Evolutionary conservation across 495 filamentous ascomycete genomes (phyloP).

Genomic region (Neurospora sp.): DNA sequence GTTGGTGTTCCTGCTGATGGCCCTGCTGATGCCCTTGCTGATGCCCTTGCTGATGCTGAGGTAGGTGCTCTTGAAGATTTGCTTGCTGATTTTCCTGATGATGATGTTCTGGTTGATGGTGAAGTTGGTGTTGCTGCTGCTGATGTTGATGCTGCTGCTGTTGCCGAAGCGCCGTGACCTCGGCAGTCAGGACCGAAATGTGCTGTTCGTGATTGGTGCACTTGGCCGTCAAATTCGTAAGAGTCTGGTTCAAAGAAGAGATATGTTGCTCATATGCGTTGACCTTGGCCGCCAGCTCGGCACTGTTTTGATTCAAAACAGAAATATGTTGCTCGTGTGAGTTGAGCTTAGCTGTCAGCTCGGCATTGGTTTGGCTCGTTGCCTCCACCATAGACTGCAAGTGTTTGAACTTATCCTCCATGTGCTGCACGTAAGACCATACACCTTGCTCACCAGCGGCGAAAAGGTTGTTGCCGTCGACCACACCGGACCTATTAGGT

Average conservation of each 20-base stretch:
- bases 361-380: constrained; percentile 10
- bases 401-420: constrained; percentile 37
- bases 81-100: not conserved
- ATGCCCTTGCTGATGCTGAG: not conserved
- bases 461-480: constrained; percentile 35
- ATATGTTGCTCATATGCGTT: constrained; percentile 31
- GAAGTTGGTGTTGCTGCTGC: not conserved
- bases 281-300: constrained; percentile 28
- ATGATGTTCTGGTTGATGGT: not conserved
- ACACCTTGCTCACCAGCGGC: constrained; percentile 31
- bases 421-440: constrained; percentile 40
- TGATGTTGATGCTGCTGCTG: constrained; percentile 3
- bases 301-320: constrained; percentile 5
- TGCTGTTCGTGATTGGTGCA: constrained; percentile 32
- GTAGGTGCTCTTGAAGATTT: not conserved
- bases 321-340: constrained; percentile 29
- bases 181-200: constrained; percentile 9
- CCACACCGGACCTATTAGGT: constrained; percentile 14
- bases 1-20: not conserved
- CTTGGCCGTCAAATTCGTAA: constrained; percentile 26
- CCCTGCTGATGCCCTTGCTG: not conserved
- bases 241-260: constrained; percentile 2
- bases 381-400: constrained; percentile 23
- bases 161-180: constrained; percentile 16
- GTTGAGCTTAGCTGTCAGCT: constrained; percentile 28